Evolutionary conservation across 2,329 filamentous ascomycete genomes (phyloP), one percentile per base, ranked within the genome.

Genomic region (Neurospora crassa): DNA sequence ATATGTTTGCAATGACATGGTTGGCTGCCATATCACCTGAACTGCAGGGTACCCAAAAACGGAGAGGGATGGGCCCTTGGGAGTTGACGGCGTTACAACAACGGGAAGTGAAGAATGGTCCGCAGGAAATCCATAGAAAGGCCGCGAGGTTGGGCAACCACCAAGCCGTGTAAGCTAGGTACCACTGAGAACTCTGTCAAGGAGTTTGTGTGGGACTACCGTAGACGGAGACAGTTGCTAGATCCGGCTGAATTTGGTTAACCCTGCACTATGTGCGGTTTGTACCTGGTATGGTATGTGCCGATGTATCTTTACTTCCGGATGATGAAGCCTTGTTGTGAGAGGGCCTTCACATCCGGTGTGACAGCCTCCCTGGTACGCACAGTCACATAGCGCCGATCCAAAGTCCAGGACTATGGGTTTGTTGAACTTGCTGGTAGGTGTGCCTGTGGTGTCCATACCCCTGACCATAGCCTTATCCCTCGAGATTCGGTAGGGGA

Each of bases 11-110:
- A 63, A 72, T 71, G 71, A 59, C 67, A 70, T 72, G 67, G 41
- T 68, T 68, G 37, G 53, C 69, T 67, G 43, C 45, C 47, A 68
- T 69, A 34, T 69, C 69, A 70, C 70, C 70, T 68, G 68, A 71
- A 69, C 68, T 74, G 71, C 73, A 73, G 72, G 68, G 69, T 42
- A 41, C 63, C 43, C 70, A 59, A 71, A 70, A 68, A 68, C 41
- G 45, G 43, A 69, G 69, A 71, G 67, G 68, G 67, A 71, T 70
- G 74, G 67, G 70, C 45, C 68, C 70, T 68, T 45, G 63, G 53
- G 70, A 68, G 43, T 72, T 70, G 72, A 71, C 67, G 53, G 71
- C 53, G 53, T 69, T 20, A 67, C 41, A 59, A 37, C 68, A 20
- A 47, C 68, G 40, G 41, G 20, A 41, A 29, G 47, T 7, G 14